Evolutionary conservation across 192 early-diverging fungal species (phyloP).

Genomic region (Coemansia sp.): DNA sequence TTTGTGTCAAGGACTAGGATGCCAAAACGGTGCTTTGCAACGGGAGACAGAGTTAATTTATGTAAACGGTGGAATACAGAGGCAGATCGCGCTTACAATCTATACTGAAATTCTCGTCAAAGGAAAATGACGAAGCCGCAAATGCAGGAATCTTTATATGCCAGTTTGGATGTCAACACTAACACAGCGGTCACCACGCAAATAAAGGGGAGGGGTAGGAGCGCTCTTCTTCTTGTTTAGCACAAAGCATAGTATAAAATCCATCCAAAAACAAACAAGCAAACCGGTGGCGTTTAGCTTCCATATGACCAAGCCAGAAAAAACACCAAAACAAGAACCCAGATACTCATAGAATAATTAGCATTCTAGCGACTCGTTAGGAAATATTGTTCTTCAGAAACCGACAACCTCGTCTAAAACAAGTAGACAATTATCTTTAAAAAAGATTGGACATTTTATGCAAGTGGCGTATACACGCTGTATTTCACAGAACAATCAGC

Average conservation of each 20-base stretch:
- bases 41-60: no score
- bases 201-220: no score
- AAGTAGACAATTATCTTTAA: no score
- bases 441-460: no score
- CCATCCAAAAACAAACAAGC: neutral
- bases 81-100: neutral
- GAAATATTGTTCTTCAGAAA: neutral
- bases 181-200: no score
- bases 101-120: neutral
- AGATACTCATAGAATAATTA: neutral
- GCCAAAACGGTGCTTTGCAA: neutral
- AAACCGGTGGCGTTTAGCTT: neutral
- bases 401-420: neutral
- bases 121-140: no score
- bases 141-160: neutral
- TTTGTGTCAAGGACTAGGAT: neutral
- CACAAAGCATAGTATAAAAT: neutral
- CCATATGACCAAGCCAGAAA: neutral
- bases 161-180: neutral
- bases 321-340: constrained; percentile 4
- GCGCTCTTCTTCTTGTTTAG: neutral
- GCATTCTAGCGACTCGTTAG: neutral
- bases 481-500: neutral
- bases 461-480: no score
- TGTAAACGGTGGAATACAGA: neutral